Evolutionary conservation across 805 yeast species (phyloP).

Genomic region (Metschnikowia vanudenii): DNA sequence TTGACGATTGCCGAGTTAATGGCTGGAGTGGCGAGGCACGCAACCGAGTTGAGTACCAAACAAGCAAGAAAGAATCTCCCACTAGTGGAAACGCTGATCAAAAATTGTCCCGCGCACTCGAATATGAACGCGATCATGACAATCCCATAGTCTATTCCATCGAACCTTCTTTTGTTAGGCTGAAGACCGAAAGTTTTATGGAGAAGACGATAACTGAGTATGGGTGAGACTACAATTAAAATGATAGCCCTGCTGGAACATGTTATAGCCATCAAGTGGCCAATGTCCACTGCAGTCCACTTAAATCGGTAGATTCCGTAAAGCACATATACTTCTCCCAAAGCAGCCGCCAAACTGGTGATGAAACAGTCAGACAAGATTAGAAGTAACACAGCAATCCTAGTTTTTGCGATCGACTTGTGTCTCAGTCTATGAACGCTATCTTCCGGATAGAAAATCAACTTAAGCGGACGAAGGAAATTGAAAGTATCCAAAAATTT

Average conservation of each 20-base stretch:
- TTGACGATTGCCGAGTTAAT: slow-evolving; percentile 59
- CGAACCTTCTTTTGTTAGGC: slow-evolving; percentile 45
- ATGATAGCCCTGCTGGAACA: slow-evolving; percentile 51
- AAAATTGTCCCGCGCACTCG: slow-evolving; percentile 39
- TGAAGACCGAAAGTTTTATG: slow-evolving; percentile 30
- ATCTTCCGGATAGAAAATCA: slow-evolving; percentile 52
- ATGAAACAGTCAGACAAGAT: slow-evolving; percentile 44
- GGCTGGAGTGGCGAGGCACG: slow-evolving; percentile 46
- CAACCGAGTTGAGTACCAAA: slow-evolving; percentile 42
- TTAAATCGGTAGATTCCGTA: slow-evolving; percentile 52
- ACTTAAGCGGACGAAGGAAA: slow-evolving; percentile 48
- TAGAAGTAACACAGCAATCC: slow-evolving; percentile 47
- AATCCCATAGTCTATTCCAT: slow-evolving; percentile 47
- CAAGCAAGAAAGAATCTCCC: slow-evolving; percentile 31
- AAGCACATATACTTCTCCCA: slow-evolving; percentile 44
- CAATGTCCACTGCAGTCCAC: slow-evolving; percentile 56
- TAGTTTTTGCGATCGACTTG: slow-evolving; percentile 19
- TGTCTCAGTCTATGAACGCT: slow-evolving; percentile 22
- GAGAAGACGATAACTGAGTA: slow-evolving; percentile 37
- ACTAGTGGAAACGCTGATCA: slow-evolving; percentile 32
- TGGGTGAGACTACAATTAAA: slow-evolving; percentile 53
- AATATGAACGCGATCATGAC: slow-evolving; percentile 34
- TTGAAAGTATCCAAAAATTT: slow-evolving; percentile 15
- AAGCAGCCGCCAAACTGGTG: slow-evolving; percentile 37
- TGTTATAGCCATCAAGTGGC: slow-evolving; percentile 51